Conservation (phyloP, 805 yeast genomes). For the Wickerhamomyces chaumierensis region DNA sequence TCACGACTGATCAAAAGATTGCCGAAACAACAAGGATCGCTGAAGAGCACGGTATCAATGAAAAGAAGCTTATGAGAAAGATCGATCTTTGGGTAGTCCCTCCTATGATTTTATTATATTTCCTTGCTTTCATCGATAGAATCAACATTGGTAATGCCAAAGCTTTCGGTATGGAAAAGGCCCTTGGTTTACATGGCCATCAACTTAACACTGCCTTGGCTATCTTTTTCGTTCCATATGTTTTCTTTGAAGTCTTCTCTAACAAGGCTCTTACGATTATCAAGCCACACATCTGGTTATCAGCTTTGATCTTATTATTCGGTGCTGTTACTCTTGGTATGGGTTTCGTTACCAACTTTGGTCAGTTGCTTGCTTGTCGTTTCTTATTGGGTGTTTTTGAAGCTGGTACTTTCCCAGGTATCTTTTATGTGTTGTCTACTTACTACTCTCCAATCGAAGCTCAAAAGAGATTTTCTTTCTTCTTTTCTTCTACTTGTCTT, state of each 20-base stretch:
- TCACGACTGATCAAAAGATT: slow-evolving; percentile 13
- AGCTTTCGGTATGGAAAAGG: slow-evolving; percentile 53
- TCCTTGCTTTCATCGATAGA: slow-evolving; percentile 70
- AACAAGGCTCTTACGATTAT: slow-evolving; percentile 27
- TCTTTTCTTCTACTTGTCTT: slow-evolving; percentile 41
- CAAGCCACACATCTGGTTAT: slow-evolving; percentile 28
- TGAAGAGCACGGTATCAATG: slow-evolving; percentile 36
- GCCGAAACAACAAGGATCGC: slow-evolving; percentile 27
- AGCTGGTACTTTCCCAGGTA: slow-evolving; percentile 40
- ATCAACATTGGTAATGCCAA: slow-evolving; percentile 78
- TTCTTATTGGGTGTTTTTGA: slow-evolving; percentile 44
- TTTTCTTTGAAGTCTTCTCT: slow-evolving; percentile 26
- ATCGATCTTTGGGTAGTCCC: slow-evolving; percentile 63
- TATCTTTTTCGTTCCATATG: slow-evolving; percentile 36
- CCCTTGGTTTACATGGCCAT: slow-evolving; percentile 33
- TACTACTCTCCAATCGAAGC: slow-evolving; percentile 38
- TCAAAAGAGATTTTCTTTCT: slow-evolving; percentile 34
- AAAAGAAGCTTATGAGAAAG: slow-evolving; percentile 46
- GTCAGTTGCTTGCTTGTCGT: slow-evolving; percentile 37
- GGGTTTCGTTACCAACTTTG: slow-evolving; percentile 31
- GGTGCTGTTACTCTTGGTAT: slow-evolving; percentile 33
- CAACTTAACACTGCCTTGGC: slow-evolving; percentile 35
- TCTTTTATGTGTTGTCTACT: slow-evolving; percentile 34
- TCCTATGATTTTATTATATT: slow-evolving; percentile 63
- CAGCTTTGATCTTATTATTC: slow-evolving; percentile 21